Evolutionary conservation across 1,139 yeast species (phyloP).

Genomic region (Zygosaccharomyces sapae): DNA sequence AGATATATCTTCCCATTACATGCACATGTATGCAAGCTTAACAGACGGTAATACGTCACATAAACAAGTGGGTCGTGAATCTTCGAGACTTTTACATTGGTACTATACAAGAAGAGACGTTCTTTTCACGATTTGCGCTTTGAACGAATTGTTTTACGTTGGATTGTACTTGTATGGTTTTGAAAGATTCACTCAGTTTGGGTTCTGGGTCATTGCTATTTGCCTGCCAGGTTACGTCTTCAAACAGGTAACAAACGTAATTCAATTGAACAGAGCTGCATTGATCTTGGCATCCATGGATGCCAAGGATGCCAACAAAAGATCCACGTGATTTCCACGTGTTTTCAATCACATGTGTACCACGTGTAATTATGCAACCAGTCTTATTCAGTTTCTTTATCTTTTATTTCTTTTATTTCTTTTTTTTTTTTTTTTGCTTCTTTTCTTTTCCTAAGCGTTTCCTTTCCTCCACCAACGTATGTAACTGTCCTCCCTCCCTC

Average conservation of each 20-base stretch:
- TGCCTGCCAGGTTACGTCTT: conserved; percentile 86
- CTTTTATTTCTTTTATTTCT: too few relatives aligned
- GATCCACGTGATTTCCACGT: not conserved
- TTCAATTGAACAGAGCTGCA: conserved; percentile 86
- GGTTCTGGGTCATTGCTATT: conserved; percentile 51
- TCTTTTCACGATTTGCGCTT: conserved; percentile 81
- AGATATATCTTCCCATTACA: conserved; percentile 92
- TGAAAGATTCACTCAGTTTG: conserved; percentile 43
- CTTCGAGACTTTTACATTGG: conserved; percentile 67
- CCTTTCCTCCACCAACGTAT: too few relatives aligned
- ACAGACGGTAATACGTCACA: conserved; percentile 76
- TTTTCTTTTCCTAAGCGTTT: too few relatives aligned
- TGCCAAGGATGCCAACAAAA: conserved; percentile 54
- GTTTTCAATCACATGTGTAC: too few relatives aligned
- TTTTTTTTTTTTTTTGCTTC: too few relatives aligned
- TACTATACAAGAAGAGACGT: conserved; percentile 85
- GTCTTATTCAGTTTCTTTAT: too few relatives aligned
- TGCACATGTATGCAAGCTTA: conserved; percentile 97
- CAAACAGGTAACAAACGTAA: conserved; percentile 84
- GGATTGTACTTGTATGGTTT: conserved; percentile 74
- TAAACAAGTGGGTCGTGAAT: conserved; percentile 71
- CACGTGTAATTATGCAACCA: too few relatives aligned
- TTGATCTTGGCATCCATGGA: conserved; percentile 73
- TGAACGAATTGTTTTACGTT: conserved; percentile 88
- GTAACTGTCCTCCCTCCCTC: too few relatives aligned